Conservation (phyloP, 495 filamentous ascomycete species). For the Daldinia vernicosa region DNA sequence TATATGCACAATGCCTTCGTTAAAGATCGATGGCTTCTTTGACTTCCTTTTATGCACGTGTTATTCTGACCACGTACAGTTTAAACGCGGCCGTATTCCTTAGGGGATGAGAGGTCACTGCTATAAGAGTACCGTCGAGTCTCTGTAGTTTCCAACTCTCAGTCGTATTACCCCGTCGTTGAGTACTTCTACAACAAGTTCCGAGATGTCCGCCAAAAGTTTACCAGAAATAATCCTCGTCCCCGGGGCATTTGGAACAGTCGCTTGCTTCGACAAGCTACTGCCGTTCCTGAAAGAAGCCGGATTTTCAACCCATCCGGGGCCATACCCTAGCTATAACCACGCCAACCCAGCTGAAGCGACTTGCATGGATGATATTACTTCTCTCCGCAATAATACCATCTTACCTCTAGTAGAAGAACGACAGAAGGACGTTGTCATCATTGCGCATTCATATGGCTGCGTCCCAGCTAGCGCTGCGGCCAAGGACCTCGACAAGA, state of each 20-base stretch:
- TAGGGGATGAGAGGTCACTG: not conserved
- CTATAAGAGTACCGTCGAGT: not conserved
- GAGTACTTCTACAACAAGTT: not conserved
- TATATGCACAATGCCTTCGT: not conserved
- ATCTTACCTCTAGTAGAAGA: not conserved
- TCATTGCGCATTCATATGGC: constrained; percentile 12
- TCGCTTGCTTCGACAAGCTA: constrained; percentile 4
- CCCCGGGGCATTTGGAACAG: not conserved
- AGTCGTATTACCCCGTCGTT: not conserved
- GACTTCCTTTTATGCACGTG: not conserved
- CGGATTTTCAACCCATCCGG: constrained; percentile 7
- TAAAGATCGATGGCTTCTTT: not conserved
- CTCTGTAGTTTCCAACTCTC: not conserved
- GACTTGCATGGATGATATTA: constrained; percentile 7
- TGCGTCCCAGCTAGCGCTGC: not conserved
- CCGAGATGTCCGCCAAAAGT: not conserved
- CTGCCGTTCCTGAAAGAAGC: constrained; percentile 11
- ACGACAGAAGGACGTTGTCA: constrained; percentile 1
- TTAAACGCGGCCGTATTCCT: not conserved
- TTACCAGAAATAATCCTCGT: not conserved
- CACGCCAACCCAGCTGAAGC: not conserved
- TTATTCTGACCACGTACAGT: not conserved
- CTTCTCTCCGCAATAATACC: not conserved
- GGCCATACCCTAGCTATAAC: constrained; percentile 10
- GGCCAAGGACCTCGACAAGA: constrained; percentile 14